Conservation (phyloP, 106 monocot species). For the Chionographis japonica region DNA sequence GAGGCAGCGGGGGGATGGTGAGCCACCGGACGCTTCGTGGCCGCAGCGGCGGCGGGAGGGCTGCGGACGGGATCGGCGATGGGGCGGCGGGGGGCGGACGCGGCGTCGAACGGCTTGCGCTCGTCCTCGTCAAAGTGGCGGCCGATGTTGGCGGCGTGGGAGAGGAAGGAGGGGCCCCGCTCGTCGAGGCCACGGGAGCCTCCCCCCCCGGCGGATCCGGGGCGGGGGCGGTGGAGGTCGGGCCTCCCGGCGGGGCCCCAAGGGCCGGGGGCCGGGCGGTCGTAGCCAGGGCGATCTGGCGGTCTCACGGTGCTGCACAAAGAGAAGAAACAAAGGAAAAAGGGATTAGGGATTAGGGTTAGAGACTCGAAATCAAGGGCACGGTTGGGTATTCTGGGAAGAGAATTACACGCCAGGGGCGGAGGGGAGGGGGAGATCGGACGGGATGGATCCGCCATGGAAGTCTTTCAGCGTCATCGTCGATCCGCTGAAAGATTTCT, state of each 20-base stretch:
- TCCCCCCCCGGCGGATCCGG: constrained; percentile 42
- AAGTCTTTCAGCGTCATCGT: constrained; percentile 99
- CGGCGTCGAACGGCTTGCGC: constrained; percentile 88
- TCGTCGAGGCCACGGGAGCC: constrained; percentile 20
- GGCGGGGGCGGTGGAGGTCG: constrained; percentile 19
- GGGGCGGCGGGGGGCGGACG: constrained; percentile 27
- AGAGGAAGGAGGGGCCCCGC: constrained; percentile 39
- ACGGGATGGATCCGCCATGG: constrained; percentile 97
- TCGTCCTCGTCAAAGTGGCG: constrained; percentile 98
- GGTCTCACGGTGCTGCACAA: constrained; percentile 35
- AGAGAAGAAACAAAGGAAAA: constrained; percentile 4
- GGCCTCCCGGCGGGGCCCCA: constrained; percentile 14
- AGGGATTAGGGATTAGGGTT: not conserved
- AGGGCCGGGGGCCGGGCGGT: constrained; percentile 2
- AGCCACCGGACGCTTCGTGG: constrained; percentile 6
- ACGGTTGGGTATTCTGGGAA: not conserved
- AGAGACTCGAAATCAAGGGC: not conserved
- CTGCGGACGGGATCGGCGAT: constrained; percentile 12
- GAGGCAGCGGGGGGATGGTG: constrained; percentile 1
- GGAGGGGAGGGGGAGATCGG: constrained; percentile 88
- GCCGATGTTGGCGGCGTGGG: constrained; percentile 39
- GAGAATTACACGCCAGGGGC: constrained; percentile 80
- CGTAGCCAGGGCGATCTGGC: constrained; percentile 33
- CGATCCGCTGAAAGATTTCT: constrained; percentile 58
- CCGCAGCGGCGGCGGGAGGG: constrained; percentile 8